Conservation (phyloP, 2,329 filamentous ascomycete species). For the Cryphonectria parasitica region DNA sequence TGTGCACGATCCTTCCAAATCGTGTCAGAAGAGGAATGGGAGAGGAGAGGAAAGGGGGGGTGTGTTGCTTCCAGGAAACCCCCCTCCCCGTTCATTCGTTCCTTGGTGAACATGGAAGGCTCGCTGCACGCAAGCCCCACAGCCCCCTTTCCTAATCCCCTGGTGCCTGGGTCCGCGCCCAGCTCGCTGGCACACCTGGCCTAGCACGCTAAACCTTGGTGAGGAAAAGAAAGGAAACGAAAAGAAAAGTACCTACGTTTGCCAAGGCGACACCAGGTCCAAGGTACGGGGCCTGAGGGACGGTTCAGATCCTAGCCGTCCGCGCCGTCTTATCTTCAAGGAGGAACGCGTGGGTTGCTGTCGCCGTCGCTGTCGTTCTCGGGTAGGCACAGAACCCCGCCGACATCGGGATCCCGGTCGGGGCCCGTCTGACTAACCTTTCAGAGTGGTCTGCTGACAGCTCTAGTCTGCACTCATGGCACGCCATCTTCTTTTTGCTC, state of each 20-base stretch:
- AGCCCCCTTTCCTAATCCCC: neutral
- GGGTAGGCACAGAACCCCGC: neutral
- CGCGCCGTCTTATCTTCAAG: neutral
- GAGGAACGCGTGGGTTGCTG: neutral
- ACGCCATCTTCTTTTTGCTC: neutral
- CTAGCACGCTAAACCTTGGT: neutral
- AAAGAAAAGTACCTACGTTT: neutral
- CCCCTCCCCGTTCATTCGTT: neutral
- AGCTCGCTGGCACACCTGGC: neutral
- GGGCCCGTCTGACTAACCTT: slow-evolving; percentile 1
- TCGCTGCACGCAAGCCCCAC: neutral
- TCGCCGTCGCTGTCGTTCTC: neutral
- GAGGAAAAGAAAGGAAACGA: neutral
- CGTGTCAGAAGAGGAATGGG: neutral
- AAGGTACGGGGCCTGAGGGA: neutral
- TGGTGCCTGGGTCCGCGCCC: neutral
- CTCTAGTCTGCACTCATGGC: neutral
- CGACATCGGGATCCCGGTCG: slow-evolving; percentile 1
- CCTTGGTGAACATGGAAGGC: slow-evolving; percentile 2
- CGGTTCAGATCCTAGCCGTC: neutral
- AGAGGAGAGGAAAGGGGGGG: neutral
- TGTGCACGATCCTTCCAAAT: slow-evolving; percentile 7
- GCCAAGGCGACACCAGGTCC: neutral
- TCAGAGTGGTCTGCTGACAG: slow-evolving; percentile 3
- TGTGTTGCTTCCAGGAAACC: neutral